These are phyloP conservation scores for Ilyonectria destructans DNA, from an alignment of 2,329 filamentous ascomycete genomes.

Conservation along the genomic window DNA sequence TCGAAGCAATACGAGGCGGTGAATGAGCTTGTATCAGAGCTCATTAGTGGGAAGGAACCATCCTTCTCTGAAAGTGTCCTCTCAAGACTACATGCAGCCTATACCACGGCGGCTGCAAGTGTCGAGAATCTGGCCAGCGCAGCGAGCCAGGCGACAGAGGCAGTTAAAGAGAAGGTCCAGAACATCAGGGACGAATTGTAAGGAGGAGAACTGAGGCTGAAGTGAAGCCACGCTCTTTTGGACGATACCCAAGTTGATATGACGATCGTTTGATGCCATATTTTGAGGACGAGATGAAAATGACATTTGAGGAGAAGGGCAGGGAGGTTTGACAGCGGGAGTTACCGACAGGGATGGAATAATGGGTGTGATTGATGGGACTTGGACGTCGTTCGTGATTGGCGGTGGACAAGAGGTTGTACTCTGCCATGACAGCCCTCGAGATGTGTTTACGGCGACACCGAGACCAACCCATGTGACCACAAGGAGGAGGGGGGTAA, in stretches of 20 bases:
- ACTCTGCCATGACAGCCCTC: conserved; percentile 39
- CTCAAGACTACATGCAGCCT: conserved; percentile 79
- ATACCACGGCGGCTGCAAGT: conserved; percentile 76
- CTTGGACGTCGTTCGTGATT: conserved; percentile 41
- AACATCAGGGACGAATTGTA: conserved; percentile 61
- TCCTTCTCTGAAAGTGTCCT: conserved; percentile 88
- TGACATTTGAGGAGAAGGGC: conserved; percentile 8
- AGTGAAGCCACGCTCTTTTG: conserved; percentile 43
- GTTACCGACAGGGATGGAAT: conserved; percentile 31
- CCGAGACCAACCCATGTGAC: conserved; percentile 22
- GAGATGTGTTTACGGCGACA: conserved; percentile 28
- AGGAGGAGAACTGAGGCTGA: conserved; percentile 27
- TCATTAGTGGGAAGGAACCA: conserved; percentile 84
- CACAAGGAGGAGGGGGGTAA: conserved; percentile 1
- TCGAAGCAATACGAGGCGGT: conserved; percentile 79
- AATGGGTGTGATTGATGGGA: conserved; percentile 42
- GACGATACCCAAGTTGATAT: conserved; percentile 51
- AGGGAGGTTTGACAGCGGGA: conserved; percentile 26
- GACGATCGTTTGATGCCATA: conserved; percentile 47
- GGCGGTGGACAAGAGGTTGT: conserved; percentile 31
- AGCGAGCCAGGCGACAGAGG: conserved; percentile 60
- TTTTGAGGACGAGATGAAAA: conserved; percentile 17
- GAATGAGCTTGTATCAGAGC: conserved; percentile 81
- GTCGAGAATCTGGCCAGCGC: conserved; percentile 61
- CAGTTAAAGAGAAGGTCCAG: conserved; percentile 58